phyloP scores from a whole-genome alignment of 2,329 filamentous ascomycete species.

The Ophiosphaerella narmari region DNA sequence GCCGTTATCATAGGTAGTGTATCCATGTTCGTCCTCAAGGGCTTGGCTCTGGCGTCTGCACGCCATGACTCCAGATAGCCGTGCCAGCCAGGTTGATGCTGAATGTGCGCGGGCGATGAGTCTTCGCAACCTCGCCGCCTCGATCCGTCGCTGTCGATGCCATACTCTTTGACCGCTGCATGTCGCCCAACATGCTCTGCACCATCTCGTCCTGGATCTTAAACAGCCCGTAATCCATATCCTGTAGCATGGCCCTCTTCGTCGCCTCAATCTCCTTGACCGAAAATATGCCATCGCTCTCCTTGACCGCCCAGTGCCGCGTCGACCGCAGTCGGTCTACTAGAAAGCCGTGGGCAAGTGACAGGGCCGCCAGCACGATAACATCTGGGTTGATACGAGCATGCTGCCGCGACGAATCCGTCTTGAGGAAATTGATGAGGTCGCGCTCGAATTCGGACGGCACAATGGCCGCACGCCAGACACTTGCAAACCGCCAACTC shows the following conservation, averaged over 20 bases:
- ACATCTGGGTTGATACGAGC: conserved; percentile 35
- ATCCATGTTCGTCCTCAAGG: conserved; percentile 26
- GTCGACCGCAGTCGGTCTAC: conserved; percentile 36
- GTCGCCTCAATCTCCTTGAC: conserved; percentile 39
- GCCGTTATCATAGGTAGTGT: not conserved
- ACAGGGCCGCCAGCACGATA: conserved; percentile 42
- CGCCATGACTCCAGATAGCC: conserved; percentile 38
- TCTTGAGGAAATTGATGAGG: conserved; percentile 17
- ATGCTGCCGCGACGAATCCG: conserved; percentile 16
- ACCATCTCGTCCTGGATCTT: conserved; percentile 42
- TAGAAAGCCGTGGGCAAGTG: conserved; percentile 42
- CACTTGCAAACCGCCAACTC: conserved; percentile 36
- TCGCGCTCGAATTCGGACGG: conserved; percentile 19
- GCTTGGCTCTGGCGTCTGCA: conserved; percentile 47
- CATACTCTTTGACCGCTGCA: conserved; percentile 27
- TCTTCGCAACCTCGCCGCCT: conserved; percentile 9
- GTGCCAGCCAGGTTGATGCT: conserved; percentile 30
- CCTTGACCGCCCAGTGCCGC: conserved; percentile 40
- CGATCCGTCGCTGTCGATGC: conserved; percentile 22
- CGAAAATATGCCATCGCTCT: conserved; percentile 28
- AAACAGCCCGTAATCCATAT: conserved; percentile 46
- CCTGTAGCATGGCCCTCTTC: conserved; percentile 39
- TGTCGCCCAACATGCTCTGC: conserved; percentile 32
- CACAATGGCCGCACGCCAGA: conserved; percentile 34
- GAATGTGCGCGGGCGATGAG: too few species aligned